phyloP scores from a whole-genome alignment of 306 rosid species.

The Quercus dentata region DNA sequence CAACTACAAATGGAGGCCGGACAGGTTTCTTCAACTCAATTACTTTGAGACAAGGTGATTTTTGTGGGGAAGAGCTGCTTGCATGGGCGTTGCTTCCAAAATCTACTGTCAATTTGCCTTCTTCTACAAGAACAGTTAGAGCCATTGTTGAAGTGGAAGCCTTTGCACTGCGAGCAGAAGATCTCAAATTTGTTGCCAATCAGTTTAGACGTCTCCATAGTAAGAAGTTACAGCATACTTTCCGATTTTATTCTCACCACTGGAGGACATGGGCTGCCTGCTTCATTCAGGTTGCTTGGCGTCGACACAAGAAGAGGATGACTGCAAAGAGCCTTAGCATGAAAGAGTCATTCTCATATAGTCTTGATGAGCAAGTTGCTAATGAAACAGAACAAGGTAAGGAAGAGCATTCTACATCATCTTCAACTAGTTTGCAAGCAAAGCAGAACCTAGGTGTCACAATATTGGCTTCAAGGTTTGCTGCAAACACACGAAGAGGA shows the following conservation, averaged over 20 bases:
- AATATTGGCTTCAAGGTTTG: conserved; percentile 75
- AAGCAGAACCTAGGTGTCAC: conserved; percentile 66
- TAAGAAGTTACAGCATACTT: conserved; percentile 87
- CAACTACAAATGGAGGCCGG: conserved; percentile 89
- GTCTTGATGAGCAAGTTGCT: conserved; percentile 22
- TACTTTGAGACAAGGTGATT: conserved; percentile 76
- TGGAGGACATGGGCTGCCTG: conserved; percentile 99
- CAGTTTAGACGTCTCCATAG: conserved; percentile 87
- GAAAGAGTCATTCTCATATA: conserved; percentile 41
- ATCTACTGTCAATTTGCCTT: conserved; percentile 72
- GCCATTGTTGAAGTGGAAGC: conserved; percentile 86
- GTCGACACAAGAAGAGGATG: conserved; percentile 56
- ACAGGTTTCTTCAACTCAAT: conserved; percentile 86
- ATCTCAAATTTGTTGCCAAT: conserved; percentile 90
- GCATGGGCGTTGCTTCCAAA: conserved; percentile 97
- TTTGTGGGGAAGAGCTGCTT: conserved; percentile 93
- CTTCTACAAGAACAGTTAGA: conserved; percentile 87
- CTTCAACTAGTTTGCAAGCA: conserved; percentile 44
- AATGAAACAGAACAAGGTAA: conserved; percentile 22
- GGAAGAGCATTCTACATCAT: conserved; percentile 13
- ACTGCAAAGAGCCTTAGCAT: conserved; percentile 57
- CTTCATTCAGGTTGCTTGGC: conserved; percentile 90
- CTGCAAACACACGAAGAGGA: conserved; percentile 77
- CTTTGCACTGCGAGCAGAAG: conserved; percentile 84
- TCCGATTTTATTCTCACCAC: conserved; percentile 87